Percentiles rank a stretch among this genome's conserved stretches.
These are phyloP conservation scores for Fraxinus floribunda DNA, from an alignment of 305 asterid genomes.

Conservation along the genomic window DNA sequence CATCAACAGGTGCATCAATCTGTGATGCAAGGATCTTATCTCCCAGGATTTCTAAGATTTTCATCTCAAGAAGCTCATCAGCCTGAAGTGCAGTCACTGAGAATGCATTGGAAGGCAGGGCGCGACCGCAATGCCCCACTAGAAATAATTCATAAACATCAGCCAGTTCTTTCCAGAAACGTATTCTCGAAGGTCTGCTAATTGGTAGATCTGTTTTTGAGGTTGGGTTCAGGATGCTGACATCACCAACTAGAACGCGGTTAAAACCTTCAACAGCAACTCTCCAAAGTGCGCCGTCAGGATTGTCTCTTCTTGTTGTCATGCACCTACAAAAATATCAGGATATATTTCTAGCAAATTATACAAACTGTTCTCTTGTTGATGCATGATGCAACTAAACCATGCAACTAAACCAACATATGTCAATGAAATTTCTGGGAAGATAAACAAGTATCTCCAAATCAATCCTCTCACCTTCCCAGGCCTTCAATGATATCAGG, in stretches of 20 bases:
- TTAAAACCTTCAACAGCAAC: slow-evolving; percentile 86
- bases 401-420: neutral
- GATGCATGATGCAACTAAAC: neutral
- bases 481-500: slow-evolving; percentile 74
- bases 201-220: slow-evolving; percentile 36
- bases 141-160: slow-evolving; percentile 87
- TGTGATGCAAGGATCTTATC: slow-evolving; percentile 73
- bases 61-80: slow-evolving; percentile 83
- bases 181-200: slow-evolving; percentile 59
- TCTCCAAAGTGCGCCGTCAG: slow-evolving; percentile 95
- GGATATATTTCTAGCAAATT: neutral
- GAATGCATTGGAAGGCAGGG: slow-evolving; percentile 68
- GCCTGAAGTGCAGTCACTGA: slow-evolving; percentile 58
- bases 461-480: slow-evolving; percentile 80
- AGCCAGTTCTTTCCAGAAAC: slow-evolving; percentile 92
- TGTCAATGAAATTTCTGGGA: slow-evolving; percentile 13
- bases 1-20: slow-evolving; percentile 74
- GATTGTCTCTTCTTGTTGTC: slow-evolving; percentile 94
- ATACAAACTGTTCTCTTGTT: neutral
- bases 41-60: slow-evolving; percentile 72
- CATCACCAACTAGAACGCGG: slow-evolving; percentile 60
- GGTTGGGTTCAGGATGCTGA: slow-evolving; percentile 41
- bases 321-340: slow-evolving; percentile 64
- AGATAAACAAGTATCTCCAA: slow-evolving; percentile 1
- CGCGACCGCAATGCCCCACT: slow-evolving; percentile 96